phyloP scores from a whole-genome alignment of 2,329 filamentous ascomycete species.

The Berkeleyomyces rouxiae region DNA sequence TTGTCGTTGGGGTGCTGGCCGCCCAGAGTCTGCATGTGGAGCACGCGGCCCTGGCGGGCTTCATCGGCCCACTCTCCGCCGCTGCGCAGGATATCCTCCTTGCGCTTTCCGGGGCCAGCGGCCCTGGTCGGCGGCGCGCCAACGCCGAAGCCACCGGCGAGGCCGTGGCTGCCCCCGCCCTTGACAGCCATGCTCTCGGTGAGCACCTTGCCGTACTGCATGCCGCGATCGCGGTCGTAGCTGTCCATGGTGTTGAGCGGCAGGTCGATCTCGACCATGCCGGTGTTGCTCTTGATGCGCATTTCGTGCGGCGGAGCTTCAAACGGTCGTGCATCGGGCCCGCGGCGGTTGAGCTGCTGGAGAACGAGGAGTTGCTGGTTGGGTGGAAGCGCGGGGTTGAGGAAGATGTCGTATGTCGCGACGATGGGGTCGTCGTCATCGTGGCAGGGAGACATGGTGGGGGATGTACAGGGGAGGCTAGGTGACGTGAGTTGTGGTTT shows the following conservation, averaged over 20 bases:
- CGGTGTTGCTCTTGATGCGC: conserved; percentile 65
- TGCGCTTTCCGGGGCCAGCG: conserved; percentile 18
- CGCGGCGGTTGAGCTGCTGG: conserved; percentile 69
- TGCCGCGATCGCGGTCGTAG: conserved; percentile 72
- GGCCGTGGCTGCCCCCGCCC: conserved; percentile 48
- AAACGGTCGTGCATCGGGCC: conserved; percentile 32
- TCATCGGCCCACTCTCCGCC: conserved; percentile 48
- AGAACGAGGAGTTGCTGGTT: conserved; percentile 60
- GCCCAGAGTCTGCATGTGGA: conserved; percentile 69
- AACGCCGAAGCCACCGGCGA: conserved; percentile 57
- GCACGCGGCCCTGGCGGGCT: conserved; percentile 50
- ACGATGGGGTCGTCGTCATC: conserved; percentile 50
- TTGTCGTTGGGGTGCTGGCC: conserved; percentile 58
- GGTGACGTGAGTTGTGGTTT: neutral
- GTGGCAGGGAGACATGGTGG: conserved; percentile 14
- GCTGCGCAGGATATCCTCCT: conserved; percentile 25
- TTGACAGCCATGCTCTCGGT: conserved; percentile 40
- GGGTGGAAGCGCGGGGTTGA: conserved; percentile 53
- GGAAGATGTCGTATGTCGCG: conserved; percentile 66
- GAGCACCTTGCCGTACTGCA: conserved; percentile 68
- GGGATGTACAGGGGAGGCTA: neutral
- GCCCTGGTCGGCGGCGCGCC: conserved; percentile 28
- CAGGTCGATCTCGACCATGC: conserved; percentile 86
- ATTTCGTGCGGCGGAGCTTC: conserved; percentile 55
- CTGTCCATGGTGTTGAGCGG: conserved; percentile 54